Evolutionary conservation across 2,329 filamentous ascomycete species (phyloP).

Genomic region (Trichoderma semiorbis): DNA sequence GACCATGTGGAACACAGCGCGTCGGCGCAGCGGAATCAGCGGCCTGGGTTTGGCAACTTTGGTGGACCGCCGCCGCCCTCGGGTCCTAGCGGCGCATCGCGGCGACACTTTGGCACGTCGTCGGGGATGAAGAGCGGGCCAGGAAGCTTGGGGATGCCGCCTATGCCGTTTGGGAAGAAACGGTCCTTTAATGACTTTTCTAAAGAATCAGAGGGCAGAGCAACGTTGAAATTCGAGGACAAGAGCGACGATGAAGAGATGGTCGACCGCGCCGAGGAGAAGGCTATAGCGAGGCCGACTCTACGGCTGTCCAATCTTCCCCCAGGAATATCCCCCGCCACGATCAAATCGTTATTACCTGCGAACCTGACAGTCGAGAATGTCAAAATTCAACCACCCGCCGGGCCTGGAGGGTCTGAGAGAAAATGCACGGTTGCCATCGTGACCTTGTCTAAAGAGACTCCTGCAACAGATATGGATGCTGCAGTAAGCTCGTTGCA

Average conservation of each 20-base stretch:
- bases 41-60: constrained; percentile 27
- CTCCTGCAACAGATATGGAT: constrained; percentile 79
- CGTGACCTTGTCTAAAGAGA: constrained; percentile 75
- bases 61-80: constrained; percentile 12
- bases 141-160: constrained; percentile 56
- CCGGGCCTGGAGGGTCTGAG: constrained; percentile 53
- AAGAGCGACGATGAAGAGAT: constrained; percentile 57
- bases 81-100: constrained; percentile 35
- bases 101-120: constrained; percentile 61
- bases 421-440: constrained; percentile 74
- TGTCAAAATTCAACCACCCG: constrained; percentile 64
- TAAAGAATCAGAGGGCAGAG: constrained; percentile 32
- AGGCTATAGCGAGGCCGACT: constrained; percentile 60
- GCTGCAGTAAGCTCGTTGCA: constrained; percentile 72
- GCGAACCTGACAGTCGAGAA: constrained; percentile 64
- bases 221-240: constrained; percentile 37
- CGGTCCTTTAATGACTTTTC: constrained; percentile 45
- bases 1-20: constrained; percentile 31
- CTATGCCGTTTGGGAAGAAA: constrained; percentile 51
- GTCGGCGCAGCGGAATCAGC: constrained; percentile 23
- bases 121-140: constrained; percentile 57
- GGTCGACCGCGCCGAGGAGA: constrained; percentile 49
- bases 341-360: constrained; percentile 58
- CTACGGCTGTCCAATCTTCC: constrained; percentile 59
- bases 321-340: constrained; percentile 55